These are phyloP conservation scores for Rehmannia glutinosa DNA, from an alignment of 257 asterid species.

Conservation along the genomic window DNA sequence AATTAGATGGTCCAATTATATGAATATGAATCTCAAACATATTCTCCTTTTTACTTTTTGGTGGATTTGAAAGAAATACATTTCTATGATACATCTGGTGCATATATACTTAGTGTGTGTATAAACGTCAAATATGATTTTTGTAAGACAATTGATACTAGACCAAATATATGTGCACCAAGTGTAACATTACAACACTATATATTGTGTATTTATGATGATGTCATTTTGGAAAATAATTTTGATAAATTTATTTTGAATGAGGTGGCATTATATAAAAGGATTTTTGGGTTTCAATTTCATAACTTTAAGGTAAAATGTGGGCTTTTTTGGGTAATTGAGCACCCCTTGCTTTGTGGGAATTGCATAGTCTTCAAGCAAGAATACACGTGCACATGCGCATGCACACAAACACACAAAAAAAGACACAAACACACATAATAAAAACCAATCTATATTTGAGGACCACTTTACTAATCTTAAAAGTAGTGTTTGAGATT, in stretches of 20 bases:
- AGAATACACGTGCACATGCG: constrained; percentile 37
- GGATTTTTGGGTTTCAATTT: neutral
- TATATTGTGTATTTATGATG: too few species aligned
- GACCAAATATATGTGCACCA: too few species aligned
- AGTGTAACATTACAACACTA: too few species aligned
- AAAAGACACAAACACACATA: constrained; percentile 13
- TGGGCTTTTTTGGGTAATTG: constrained; percentile 27
- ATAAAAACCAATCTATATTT: constrained; percentile 2
- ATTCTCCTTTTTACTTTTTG: neutral
- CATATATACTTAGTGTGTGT: too few species aligned
- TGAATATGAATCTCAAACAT: neutral
- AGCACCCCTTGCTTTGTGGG: constrained; percentile 31
- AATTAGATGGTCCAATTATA: constrained; percentile 16
- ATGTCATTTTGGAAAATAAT: too few species aligned
- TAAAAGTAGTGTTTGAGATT: constrained; percentile 25
- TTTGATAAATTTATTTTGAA: too few species aligned
- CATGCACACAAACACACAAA: constrained; percentile 19
- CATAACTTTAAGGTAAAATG: constrained; percentile 20
- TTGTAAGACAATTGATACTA: too few species aligned
- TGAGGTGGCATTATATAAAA: neutral
- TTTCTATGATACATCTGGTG: too few species aligned
- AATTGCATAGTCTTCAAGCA: constrained; percentile 30
- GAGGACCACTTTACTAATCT: constrained; percentile 38
- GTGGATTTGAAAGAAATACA: neutral
- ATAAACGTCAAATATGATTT: too few species aligned